Evolutionary conservation across 2,329 filamentous ascomycete genomes (phyloP), one percentile per base, ranked within the genome.

Genomic region (Colletotrichum camelliae): DNA sequence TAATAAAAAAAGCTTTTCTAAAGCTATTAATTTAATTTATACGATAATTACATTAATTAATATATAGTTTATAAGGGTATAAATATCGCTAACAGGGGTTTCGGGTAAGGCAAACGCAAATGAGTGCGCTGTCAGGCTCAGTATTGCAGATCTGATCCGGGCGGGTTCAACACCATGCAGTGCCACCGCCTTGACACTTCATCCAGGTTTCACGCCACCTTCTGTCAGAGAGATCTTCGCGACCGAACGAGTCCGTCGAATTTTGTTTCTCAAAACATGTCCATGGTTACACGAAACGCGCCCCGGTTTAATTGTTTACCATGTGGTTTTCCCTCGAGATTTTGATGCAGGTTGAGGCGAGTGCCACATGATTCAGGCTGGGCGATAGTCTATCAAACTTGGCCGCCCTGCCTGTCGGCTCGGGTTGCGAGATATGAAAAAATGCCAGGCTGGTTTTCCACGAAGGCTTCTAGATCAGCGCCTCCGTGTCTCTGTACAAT

Each of bases 171-270:
- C 18, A 52, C 43, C 29, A 57, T 67, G 70, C 73, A 73, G 73
- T 73, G 73, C 73, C 73, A 73, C 73, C 73, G 73, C 73, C 73
- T 64, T 72, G 73, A 72, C 73, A 52, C 31, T 74, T 66, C 55
- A 43, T 7, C 16, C n/a, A 16, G 61, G 69, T 75, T 75, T 72
- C 73, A 72, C 43, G 61, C 62, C 6, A 48, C 37, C 7, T 27
- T 70, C 37, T 72, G 52, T 48, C n/a, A 27, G 61, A 67, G 48
- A 10, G 61, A 67, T 48, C 29, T 57, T 72, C 62, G 61, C 64
- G 69, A 64, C 73, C 61, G 70, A 67, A 60, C 16, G 29, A 55
- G 31, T 39, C 18, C 64, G 52, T 35, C 61, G 29, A n/a, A 7
- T 55, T n/a, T 61, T n/a, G 15, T 12, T 62, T 39, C 52, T 15